Conservation (phyloP, 2,329 filamentous ascomycete species). For the Phaeosphaeria sp. region DNA sequence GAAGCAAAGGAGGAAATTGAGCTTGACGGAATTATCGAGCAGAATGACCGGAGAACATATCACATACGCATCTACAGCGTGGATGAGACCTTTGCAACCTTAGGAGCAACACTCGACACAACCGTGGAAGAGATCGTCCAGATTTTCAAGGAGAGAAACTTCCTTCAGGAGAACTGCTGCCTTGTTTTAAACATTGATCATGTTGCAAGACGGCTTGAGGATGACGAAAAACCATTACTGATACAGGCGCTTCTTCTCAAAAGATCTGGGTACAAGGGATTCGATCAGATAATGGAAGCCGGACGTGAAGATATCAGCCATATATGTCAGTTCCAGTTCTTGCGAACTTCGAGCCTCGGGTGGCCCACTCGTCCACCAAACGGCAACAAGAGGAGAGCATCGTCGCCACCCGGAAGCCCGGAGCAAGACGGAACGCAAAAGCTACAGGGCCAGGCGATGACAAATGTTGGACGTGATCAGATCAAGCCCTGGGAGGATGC, state of each 20-base stretch:
- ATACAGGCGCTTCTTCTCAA: constrained; percentile 94
- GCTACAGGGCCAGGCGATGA: too few relatives aligned
- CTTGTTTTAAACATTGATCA: constrained; percentile 95
- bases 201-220: constrained; percentile 78
- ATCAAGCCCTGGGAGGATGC: too few relatives aligned
- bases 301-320: constrained; percentile 98
- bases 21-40: constrained; percentile 23
- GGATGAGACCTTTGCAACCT: constrained; percentile 91
- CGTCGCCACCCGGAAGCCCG: too few relatives aligned
- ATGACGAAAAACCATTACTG: constrained; percentile 80
- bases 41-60: constrained; percentile 77
- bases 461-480: too few relatives aligned
- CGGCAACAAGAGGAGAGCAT: not conserved
- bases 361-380: not conserved
- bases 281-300: constrained; percentile 88
- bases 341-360: constrained; percentile 77
- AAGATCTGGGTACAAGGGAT: constrained; percentile 87
- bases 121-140: constrained; percentile 85
- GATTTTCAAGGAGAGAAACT: constrained; percentile 94
- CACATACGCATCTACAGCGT: constrained; percentile 95
- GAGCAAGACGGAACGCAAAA: too few relatives aligned
- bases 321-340: constrained; percentile 92
- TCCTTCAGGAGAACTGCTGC: constrained; percentile 92
- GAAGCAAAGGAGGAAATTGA: not conserved
- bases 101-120: constrained; percentile 83